Base-by-base conservation (phyloP, 176 grass and related monocot species). In the Melocanna baccifera region DNA sequence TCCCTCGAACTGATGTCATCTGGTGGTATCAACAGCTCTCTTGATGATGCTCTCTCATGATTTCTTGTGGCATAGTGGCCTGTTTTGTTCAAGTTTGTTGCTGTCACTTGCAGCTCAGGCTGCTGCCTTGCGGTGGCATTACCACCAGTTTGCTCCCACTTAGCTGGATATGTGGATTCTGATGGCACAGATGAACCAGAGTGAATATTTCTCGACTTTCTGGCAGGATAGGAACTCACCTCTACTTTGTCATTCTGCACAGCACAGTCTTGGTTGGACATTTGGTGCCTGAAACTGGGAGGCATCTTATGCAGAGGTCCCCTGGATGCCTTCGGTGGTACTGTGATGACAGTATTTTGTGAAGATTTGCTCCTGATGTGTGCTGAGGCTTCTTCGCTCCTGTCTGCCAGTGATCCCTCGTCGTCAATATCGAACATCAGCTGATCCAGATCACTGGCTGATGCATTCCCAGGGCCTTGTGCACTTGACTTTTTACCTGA, bases 401-500 rank as follows among this genome's bases (percentile, higher is more conserved):
- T 70, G 50, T 32, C 5, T 2, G 50, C 50, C 66, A 71, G 1
- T 11, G 14, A 58, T 29, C 50, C 80, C 80, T 52, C 70, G 3
- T 34, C 61, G 1, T 86, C 83, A 48, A 91, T 42, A 37, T 51
- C 80, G 23, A 90, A 86, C n/a, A 89, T 71, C 71, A 86, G 67
- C 72, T 87, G 86, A 87, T 82, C 75, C 69, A 70, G 39, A 62
- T 91, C 80, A 18, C 63, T 81, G 26, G 45, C 67, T 26, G 62
- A 83, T 47, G 74, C 47, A 76, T 84, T 91, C 64, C 40, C 47
- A 4, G 65, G 34, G 29, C 57, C 70, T 41, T 36, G 76, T 53
- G 64, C 65, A 55, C 39, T 87, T 52, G 59, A 80, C 18, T 51
- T 62, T 32, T 85, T 85, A 43, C 80, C 4, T 67, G 69, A 64